Evolutionary conservation across 257 asterid genomes (phyloP).

Genomic region (Nicotiana sylvestris): DNA sequence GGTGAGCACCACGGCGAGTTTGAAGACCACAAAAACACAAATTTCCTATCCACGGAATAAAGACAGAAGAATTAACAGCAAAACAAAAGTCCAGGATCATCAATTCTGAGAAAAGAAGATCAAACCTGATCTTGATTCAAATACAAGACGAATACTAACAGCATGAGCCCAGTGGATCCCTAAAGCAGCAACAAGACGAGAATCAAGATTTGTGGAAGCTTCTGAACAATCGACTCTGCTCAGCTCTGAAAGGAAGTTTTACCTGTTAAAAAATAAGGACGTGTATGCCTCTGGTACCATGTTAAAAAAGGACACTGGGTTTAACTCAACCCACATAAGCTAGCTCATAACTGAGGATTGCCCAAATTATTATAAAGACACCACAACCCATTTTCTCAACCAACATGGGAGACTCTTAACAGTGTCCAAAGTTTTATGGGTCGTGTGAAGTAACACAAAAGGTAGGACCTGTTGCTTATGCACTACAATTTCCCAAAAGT

Average conservation of each 20-base stretch:
- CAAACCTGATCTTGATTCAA: constrained; percentile 77
- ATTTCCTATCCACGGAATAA: neutral
- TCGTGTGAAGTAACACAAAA: neutral
- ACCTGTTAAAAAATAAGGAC: neutral
- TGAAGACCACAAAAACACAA: neutral
- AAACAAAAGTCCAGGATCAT: constrained; percentile 12
- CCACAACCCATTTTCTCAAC: neutral
- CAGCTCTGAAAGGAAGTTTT: constrained; percentile 39
- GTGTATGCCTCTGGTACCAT: neutral
- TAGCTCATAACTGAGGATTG: neutral
- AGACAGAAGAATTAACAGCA: neutral
- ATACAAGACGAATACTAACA: constrained; percentile 69
- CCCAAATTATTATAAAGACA: neutral
- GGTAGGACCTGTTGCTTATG: neutral
- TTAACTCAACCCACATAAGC: neutral
- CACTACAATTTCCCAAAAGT: neutral
- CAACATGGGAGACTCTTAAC: neutral
- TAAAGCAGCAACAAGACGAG: constrained; percentile 86
- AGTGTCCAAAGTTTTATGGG: neutral
- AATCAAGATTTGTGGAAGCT: constrained; percentile 36
- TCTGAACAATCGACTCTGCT: constrained; percentile 27
- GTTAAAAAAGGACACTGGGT: neutral
- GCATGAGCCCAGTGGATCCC: constrained; percentile 96
- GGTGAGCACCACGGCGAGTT: neutral
- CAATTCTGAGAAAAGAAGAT: constrained; percentile 10